Evolutionary conservation across 2,329 filamentous ascomycete genomes (phyloP).

Genomic region (Camptophora hylomeconis): DNA sequence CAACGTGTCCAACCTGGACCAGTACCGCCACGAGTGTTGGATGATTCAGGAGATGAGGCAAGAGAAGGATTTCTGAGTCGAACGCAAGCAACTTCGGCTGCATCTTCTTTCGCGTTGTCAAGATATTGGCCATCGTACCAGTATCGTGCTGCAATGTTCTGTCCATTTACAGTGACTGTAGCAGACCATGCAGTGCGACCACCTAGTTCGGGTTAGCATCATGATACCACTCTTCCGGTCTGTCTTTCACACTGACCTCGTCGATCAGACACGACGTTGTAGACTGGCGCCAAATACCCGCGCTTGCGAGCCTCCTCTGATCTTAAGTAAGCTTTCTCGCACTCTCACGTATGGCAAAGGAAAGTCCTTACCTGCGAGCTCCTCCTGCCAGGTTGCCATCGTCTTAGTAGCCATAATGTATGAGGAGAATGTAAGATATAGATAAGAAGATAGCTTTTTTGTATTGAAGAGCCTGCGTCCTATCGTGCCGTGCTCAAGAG

Average conservation of each 20-base stretch:
- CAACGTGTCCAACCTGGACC: no score
- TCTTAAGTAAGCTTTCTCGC: constrained; percentile 3
- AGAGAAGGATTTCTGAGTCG: constrained; percentile 21
- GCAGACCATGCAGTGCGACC: constrained; percentile 86
- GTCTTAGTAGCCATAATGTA: constrained; percentile 13
- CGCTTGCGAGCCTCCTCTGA: constrained; percentile 16
- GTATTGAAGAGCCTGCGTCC: no score
- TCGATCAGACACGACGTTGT: constrained; percentile 61
- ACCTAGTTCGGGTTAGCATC: constrained; percentile 38
- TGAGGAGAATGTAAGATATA: no score
- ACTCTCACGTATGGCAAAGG: constrained; percentile 5
- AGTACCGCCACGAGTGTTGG: no score
- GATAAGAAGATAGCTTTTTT: no score
- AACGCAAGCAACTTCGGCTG: constrained; percentile 60
- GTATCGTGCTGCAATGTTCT: constrained; percentile 57
- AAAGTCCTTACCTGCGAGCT: constrained; percentile 38
- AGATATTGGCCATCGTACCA: constrained; percentile 87
- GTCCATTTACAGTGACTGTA: constrained; percentile 57
- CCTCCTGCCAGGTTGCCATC: constrained; percentile 37
- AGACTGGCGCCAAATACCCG: constrained; percentile 37
- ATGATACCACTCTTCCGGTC: constrained; percentile 12
- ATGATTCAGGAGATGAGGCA: no score
- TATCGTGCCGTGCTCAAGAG: no score
- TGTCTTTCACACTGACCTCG: constrained; percentile 36
- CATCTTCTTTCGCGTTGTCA: constrained; percentile 80